Base-by-base conservation (phyloP, 495 filamentous ascomycete species). In the Penicillium daleae region DNA sequence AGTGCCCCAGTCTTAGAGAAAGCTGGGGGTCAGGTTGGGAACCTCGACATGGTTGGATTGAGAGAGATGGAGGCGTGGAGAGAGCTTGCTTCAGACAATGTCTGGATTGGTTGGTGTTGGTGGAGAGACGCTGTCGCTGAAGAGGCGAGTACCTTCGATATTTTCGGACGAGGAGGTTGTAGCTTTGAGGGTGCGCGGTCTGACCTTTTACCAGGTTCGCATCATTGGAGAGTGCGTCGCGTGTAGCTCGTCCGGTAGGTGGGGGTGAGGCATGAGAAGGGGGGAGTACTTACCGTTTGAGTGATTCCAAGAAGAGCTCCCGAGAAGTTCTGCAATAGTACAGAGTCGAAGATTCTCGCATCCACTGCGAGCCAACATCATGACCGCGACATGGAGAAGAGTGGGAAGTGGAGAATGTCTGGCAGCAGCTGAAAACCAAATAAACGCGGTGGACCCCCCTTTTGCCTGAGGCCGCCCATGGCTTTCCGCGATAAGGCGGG, bases 161-260 rank as follows among this genome's bases (percentile, higher is more conserved):
- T 27, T 46, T 51, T 33, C 37, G 48, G 59, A 21, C 42, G 54
- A 64, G 62, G 54, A 40, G 50, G 42, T 57, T 42, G 50, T 56
- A 24, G 46, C 26, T 40, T 63, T 52, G 57, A 60, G 39, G 50
- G 48, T 50, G 60, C 68, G 72, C 71, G 73, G 79, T 87, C 82
- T 76, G 84, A 83, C 85, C 85, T 87, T 88, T 88, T 87, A 87
- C 85, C 85, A 83, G 72, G 60, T 60, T 73, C 59, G 70, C 85
- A 88, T 88, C 85, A 85, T 80, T 61, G 83, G 83, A 80, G 75
- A 31, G 51, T 6, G 56, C 37, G 52, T 60, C 9, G 50, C 15
- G 26, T 22, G 50, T 64, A 44, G 46, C 62, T 52, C n/a, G 40
- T 26, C 60, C 27, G 29, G 24, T 32, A n/a, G 21, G n/a, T 31